These are phyloP conservation scores for Ganoderma lucidum DNA, from an alignment of 1,284 basidiomycete species.

Conservation along the genomic window DNA sequence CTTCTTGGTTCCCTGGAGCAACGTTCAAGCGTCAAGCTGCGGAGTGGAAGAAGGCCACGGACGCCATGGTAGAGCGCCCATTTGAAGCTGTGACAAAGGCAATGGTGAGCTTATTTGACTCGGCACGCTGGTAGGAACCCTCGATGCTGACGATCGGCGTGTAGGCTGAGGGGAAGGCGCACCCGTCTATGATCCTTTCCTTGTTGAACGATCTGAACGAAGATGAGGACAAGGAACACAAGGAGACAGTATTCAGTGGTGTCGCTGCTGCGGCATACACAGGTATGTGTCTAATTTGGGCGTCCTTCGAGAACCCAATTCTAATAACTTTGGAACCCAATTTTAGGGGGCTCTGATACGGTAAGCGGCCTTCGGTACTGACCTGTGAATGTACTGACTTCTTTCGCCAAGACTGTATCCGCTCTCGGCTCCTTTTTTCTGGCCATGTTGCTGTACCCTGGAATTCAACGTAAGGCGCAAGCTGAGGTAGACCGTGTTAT, in stretches of 20 bases:
- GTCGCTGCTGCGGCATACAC: slow-evolving; percentile 37
- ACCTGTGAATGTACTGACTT: slow-evolving; percentile 15
- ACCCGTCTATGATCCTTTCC: slow-evolving; percentile 34
- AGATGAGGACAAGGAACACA: slow-evolving; percentile 26
- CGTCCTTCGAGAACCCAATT: background rate
- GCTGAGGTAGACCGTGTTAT: slow-evolving; percentile 51
- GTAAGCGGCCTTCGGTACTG: slow-evolving; percentile 18
- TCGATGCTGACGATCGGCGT: background rate
- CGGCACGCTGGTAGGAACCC: background rate
- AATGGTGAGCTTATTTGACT: slow-evolving; percentile 31
- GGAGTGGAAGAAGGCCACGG: slow-evolving; percentile 43
- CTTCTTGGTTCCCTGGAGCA: slow-evolving; percentile 56
- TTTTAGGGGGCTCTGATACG: slow-evolving; percentile 36
- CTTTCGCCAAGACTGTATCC: slow-evolving; percentile 33
- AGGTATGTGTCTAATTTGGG: slow-evolving; percentile 23
- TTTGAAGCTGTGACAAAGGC: slow-evolving; percentile 43
- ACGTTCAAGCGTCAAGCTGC: slow-evolving; percentile 56
- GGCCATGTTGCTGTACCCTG: slow-evolving; percentile 48
- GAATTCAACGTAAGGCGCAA: slow-evolving; percentile 49
- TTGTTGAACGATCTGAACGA: slow-evolving; percentile 30
- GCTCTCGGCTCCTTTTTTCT: slow-evolving; percentile 45
- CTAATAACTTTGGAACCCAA: background rate
- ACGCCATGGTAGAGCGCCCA: slow-evolving; percentile 43
- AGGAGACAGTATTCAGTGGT: slow-evolving; percentile 33
- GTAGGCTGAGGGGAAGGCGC: slow-evolving; percentile 34